Evolutionary conservation across 148 eudicot genomes (phyloP), one percentile per base, ranked within the genome.

Genomic region (Rhododendron mucronatum): DNA sequence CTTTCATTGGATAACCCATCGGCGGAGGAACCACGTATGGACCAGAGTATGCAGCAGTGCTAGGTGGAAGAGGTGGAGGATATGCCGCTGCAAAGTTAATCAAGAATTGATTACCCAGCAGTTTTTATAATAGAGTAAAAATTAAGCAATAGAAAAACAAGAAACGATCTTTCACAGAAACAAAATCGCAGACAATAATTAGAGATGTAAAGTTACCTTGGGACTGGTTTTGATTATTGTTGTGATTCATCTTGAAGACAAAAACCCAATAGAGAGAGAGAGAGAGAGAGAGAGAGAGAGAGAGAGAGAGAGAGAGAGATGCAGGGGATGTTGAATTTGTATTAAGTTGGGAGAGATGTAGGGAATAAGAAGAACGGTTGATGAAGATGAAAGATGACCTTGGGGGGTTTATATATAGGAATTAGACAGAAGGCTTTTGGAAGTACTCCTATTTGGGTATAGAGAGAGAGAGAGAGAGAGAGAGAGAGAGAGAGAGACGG

Each of bases 21-120:
- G 85, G 88, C 21, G 88, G 88, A 14, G 88, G 85, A n/a, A 73
- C 83, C 65, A 71, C 67, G 9, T 28, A 80, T 1, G 87, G 79
- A 79, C 83, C 87, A 47, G 78, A 35, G 78, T 73, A 33, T 4
- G 84, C 80, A 12, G n/a, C 74, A n/a, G 41, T 80, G 63, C 44
- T 80, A 3, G 20, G 59, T 6, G 82, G 57, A 15, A 81, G 84
- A 8, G 81, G 84, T 55, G 59, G 59, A 18, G 84, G 75, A 80
- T 80, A 80, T 45, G 87, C 63, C 9, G 73, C 87, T 86, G 84
- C 79, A 16, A 78, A 44, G n/a, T 45, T 21, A 78, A 37, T 33
- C 76, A 71, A 74, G 45, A 35, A 7, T 44, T 44, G 3, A 44
- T 44, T 0, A 7, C 1, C 48, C 48, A 7, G 33, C 18, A 12